These are phyloP conservation scores for Dothideomycetidae sp. DNA, from an alignment of 2,329 filamentous ascomycete genomes.

Conservation along the genomic window DNA sequence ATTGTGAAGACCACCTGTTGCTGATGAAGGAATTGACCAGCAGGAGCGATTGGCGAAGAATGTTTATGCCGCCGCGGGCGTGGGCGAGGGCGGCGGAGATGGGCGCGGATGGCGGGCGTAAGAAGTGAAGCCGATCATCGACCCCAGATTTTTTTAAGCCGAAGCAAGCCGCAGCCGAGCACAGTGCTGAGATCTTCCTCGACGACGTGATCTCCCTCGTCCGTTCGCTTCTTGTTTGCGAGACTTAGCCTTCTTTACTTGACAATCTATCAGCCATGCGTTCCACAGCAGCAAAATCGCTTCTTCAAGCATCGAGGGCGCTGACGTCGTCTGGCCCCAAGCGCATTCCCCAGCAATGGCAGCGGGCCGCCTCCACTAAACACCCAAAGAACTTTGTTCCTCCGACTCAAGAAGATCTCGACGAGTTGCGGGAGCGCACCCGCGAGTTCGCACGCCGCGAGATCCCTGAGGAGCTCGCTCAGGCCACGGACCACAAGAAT, in stretches of 20 bases:
- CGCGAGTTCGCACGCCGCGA: constrained; percentile 79
- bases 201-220: background rate
- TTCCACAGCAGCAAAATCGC: background rate
- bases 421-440: constrained; percentile 69
- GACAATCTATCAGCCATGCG: background rate
- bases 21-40: no score
- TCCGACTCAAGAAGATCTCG: constrained; percentile 57
- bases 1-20: no score
- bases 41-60: no score
- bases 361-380: constrained; percentile 48
- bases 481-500: constrained; percentile 71
- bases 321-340: background rate
- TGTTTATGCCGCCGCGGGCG: background rate
- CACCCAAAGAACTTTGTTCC: constrained; percentile 53
- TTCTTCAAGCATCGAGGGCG: background rate
- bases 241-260: no score
- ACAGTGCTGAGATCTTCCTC: no score
- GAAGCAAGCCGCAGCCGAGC: background rate
- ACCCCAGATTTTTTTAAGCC: background rate
- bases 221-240: background rate
- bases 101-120: background rate
- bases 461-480: constrained; percentile 69
- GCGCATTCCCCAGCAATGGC: constrained; percentile 3
- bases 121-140: background rate
- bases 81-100: background rate